A percentile compares a stretch with the other conserved stretches of the same genome.
These are phyloP conservation scores for Colletotrichum karsti DNA, from an alignment of 2,329 filamentous ascomycete genomes.

Conservation along the genomic window DNA sequence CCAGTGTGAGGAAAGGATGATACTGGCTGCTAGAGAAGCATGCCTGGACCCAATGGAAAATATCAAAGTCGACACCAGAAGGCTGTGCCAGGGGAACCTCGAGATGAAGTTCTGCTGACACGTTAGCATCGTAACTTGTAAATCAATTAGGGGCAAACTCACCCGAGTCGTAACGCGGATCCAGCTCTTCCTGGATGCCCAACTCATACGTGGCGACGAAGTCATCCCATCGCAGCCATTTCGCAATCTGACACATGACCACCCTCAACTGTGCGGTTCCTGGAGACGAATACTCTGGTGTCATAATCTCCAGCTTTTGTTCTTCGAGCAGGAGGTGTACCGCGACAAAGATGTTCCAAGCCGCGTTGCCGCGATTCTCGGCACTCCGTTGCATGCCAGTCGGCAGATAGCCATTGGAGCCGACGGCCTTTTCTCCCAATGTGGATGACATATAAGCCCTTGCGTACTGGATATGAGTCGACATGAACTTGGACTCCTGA, in stretches of 20 bases:
- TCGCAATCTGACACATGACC: slow-evolving; percentile 80
- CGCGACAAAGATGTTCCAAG: slow-evolving; percentile 75
- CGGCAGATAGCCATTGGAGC: slow-evolving; percentile 69
- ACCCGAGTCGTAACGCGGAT: slow-evolving; percentile 50
- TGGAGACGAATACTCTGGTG: slow-evolving; percentile 52
- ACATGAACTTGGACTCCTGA: slow-evolving; percentile 51
- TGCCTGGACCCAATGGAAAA: slow-evolving; percentile 63
- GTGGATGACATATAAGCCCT: slow-evolving; percentile 71
- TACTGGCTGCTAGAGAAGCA: slow-evolving; percentile 49
- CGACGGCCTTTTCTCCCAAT: slow-evolving; percentile 63
- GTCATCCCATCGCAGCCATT: slow-evolving; percentile 79
- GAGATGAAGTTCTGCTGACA: slow-evolving; percentile 39
- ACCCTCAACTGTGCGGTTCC: slow-evolving; percentile 68
- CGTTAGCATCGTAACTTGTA: not conserved
- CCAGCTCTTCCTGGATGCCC: slow-evolving; percentile 59
- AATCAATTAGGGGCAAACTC: slow-evolving; percentile 18
- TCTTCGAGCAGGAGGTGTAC: slow-evolving; percentile 92
- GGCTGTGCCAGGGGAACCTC: slow-evolving; percentile 39
- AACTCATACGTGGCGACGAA: slow-evolving; percentile 60
- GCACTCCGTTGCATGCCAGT: slow-evolving; percentile 62
- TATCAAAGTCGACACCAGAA: slow-evolving; percentile 37
- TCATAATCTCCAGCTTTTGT: slow-evolving; percentile 77
- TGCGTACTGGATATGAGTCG: slow-evolving; percentile 64
- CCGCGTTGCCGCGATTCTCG: slow-evolving; percentile 66
- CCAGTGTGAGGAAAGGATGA: slow-evolving; percentile 50